Conservation (phyloP, 2,329 filamentous ascomycete genomes). For the Zasmidium citrigriseum region DNA sequence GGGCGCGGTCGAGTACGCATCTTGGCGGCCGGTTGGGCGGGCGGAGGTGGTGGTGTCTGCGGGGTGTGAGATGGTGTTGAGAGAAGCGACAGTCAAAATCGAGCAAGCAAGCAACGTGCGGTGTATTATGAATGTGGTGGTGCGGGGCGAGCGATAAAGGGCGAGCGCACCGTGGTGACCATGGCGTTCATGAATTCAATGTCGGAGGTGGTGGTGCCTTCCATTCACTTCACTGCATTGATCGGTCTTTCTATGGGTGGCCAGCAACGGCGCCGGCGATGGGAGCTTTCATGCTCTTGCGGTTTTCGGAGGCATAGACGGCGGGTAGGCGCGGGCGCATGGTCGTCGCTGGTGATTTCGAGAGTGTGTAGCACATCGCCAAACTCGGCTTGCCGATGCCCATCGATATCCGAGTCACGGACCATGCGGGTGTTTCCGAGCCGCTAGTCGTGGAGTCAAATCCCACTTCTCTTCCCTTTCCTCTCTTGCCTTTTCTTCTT, state of each 20-base stretch:
- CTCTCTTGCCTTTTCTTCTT: not conserved
- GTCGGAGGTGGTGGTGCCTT: not conserved
- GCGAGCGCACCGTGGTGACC: constrained; percentile 7
- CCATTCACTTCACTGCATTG: not conserved
- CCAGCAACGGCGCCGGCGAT: constrained; percentile 9
- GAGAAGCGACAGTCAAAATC: not conserved
- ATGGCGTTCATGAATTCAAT: constrained; percentile 4
- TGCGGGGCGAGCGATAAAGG: constrained; percentile 1
- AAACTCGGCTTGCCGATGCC: too few species aligned
- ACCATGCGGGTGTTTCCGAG: too few species aligned
- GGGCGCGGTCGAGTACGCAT: constrained; percentile 32
- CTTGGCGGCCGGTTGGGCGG: constrained; percentile 12
- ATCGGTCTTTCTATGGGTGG: not conserved
- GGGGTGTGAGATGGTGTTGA: constrained; percentile 16
- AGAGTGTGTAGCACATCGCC: not conserved
- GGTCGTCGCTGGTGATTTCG: not conserved
- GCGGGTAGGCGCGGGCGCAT: not conserved
- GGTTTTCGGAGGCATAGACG: not conserved
- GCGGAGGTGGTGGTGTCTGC: constrained; percentile 10
- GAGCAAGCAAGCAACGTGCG: constrained; percentile 2
- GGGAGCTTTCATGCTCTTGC: constrained; percentile 5
- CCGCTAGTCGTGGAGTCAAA: too few species aligned
- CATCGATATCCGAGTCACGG: too few species aligned
- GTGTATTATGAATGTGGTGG: constrained; percentile 2
- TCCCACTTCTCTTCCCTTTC: too few species aligned